phyloP scores from a whole-genome alignment of 1,284 basidiomycete species.

The Ceratobasidium sp. region DNA sequence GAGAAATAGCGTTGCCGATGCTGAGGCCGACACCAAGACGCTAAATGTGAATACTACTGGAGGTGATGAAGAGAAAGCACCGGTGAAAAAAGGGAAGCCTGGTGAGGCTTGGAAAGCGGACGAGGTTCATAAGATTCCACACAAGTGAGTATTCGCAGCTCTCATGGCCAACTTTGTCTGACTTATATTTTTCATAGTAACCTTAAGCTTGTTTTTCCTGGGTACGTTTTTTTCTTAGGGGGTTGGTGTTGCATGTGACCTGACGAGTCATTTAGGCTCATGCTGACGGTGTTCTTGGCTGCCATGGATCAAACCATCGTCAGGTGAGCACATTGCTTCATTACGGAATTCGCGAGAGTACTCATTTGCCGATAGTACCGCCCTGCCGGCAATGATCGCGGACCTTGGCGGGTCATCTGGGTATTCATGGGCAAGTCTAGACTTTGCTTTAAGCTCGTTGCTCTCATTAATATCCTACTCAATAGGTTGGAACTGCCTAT shows the following conservation, averaged over 20 bases:
- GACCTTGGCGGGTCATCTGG: slow-evolving; percentile 65
- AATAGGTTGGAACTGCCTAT: slow-evolving; percentile 64
- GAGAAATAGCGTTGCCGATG: slow-evolving; percentile 22
- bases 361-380: slow-evolving; percentile 65
- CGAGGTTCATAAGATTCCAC: slow-evolving; percentile 48
- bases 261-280: slow-evolving; percentile 62
- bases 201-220: slow-evolving; percentile 63
- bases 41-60: neutral
- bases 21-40: slow-evolving; percentile 22
- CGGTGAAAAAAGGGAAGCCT: slow-evolving; percentile 25
- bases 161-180: slow-evolving; percentile 17
- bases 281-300: slow-evolving; percentile 68
- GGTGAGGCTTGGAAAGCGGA: slow-evolving; percentile 46
- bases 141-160: slow-evolving; percentile 43
- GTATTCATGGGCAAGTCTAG: slow-evolving; percentile 50
- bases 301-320: slow-evolving; percentile 62
- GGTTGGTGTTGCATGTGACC: neutral
- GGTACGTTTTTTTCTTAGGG: slow-evolving; percentile 12
- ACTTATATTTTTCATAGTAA: slow-evolving; percentile 52
- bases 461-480: neutral
- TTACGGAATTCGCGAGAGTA: neutral
- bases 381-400: slow-evolving; percentile 81
- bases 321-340: slow-evolving; percentile 21
- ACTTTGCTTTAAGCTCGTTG: neutral
- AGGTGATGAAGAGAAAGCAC: slow-evolving; percentile 24